Evolutionary conservation across 192 early-diverging fungal genomes (phyloP), one percentile per base, ranked within the genome.

Genomic region (Rhizoclosmatium globosum): DNA sequence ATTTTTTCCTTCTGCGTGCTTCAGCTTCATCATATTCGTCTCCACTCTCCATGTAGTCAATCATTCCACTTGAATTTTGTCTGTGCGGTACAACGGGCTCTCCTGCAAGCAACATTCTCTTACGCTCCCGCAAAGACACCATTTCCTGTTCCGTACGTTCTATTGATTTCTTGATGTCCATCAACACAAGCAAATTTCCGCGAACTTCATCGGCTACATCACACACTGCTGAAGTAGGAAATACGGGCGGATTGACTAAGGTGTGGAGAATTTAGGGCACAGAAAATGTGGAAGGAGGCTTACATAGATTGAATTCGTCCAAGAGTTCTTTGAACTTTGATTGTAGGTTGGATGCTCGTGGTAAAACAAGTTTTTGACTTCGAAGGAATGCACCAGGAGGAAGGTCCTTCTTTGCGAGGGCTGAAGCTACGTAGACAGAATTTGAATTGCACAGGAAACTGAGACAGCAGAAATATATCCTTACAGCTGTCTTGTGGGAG

Each of bases 141-240:
- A 81, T 60, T 61, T 97, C 96, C 4, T 87, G 82, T 74, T 97
- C 94, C 4, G 90, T 78, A 84, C 93, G 94, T 79, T 98, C 96
- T 1, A 89, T 91, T 4, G 87, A 85, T 74, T 94, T 94, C 80
- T 95, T 95, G 64, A 94, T 82, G 74, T 98, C 97, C 64, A 96
- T 81, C 76, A 97, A 79, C 38, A 83, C 89, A 53, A 94, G 82
- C 67, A 96, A 91, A 11, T 91, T 92, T 57, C 87, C 85, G 68
- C 93, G 91, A 64, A 98, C 81, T 59, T 90, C 88, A 61, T 94
- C 93, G 80, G 93, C 96, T 71, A 92, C 92, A 39, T 91, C 87
- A 81, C 93, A 94, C 23, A 98, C 92, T 0, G 87, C 85, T 13
- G 87, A 90, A 2, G 95, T 98, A 3, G 93, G 92, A 93, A 98